Base-by-base conservation (phyloP, 202 grass and related monocot species). In the Cymbopogon flexuosus region DNA sequence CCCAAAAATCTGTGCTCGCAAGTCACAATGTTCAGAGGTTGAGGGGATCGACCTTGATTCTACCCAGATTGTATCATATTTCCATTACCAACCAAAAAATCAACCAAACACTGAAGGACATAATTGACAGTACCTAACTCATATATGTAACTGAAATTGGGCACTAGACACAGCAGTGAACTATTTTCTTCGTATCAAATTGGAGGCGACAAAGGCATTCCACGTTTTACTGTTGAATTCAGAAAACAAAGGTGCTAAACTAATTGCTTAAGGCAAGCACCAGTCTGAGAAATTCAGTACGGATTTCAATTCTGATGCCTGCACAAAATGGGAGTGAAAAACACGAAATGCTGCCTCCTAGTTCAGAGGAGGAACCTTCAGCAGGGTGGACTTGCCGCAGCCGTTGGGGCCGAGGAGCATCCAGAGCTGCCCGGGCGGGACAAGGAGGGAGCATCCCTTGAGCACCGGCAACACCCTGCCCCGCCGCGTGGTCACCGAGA, bases 381-480 rank as follows among this genome's bases (percentile, higher is more conserved):
- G 86, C 12, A 98, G 90, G 51, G 95, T 94, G 51, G 95, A 94
- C 83, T 98, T 98, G 82, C 95, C 95, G 51, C 95, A 94, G 19
- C 92, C 90, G 73, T 98, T 98, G 81, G 92, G 92, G 18, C 95
- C 95, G 16, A 98, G 95, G 62, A 98, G 95, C 95, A 98, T 94
- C 92, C 95, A 98, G 37, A 94, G 86, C 82, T 98, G 79, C 21
- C 95, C 95, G 24, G 79, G 82, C 0, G 90, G 92, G 8, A 98
- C 79, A 21, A 59, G 61, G 43, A 98, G 70, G 5, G 95, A 94
- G 63, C 95, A 94, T 39, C 89, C 82, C 75, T 91, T 98, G 29
- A 98, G 84, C 23, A 98, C 91, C 11, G 90, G 88, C 27, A 93
- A 37, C 37, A 78, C 36, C 68, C 65, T 72, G 1, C 92, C 92